A percentile compares a stretch with the other conserved stretches of the same genome.
These are phyloP conservation scores for Penicillium sp. DNA, from an alignment of 2,329 filamentous ascomycete genomes.

Conservation along the genomic window DNA sequence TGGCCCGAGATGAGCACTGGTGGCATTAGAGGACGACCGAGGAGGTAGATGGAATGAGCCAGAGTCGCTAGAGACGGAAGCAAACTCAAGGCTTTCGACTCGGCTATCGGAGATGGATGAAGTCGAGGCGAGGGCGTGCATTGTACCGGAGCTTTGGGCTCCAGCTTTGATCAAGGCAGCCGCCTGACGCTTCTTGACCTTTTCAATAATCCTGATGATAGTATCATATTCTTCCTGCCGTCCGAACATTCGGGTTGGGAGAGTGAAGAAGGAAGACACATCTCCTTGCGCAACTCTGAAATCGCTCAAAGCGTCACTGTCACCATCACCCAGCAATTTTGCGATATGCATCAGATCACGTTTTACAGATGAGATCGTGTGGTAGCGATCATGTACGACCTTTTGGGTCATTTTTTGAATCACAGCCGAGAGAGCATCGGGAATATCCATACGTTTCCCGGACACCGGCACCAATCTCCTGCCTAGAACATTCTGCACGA, in stretches of 20 bases:
- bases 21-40: slow-evolving; percentile 38
- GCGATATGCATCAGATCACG: slow-evolving; percentile 73
- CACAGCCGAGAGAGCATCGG: slow-evolving; percentile 74
- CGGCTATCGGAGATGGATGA: slow-evolving; percentile 53
- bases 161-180: slow-evolving; percentile 31
- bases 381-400: slow-evolving; percentile 80
- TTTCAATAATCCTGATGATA: slow-evolving; percentile 71
- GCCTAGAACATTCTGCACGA: slow-evolving; percentile 83
- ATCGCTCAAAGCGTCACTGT: slow-evolving; percentile 64
- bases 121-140: slow-evolving; percentile 50
- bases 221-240: slow-evolving; percentile 67
- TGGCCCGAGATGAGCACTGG: slow-evolving; percentile 28
- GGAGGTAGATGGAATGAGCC: slow-evolving; percentile 44
- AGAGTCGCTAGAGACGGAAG: slow-evolving; percentile 55
- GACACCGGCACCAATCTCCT: slow-evolving; percentile 74
- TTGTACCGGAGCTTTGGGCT: slow-evolving; percentile 37
- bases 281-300: slow-evolving; percentile 80
- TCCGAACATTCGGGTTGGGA: slow-evolving; percentile 78
- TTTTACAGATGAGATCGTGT: slow-evolving; percentile 81
- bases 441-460: slow-evolving; percentile 73
- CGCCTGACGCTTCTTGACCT: slow-evolving; percentile 64
- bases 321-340: slow-evolving; percentile 69
- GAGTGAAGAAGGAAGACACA: slow-evolving; percentile 85
- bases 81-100: slow-evolving; percentile 46
- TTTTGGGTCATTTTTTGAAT: slow-evolving; percentile 92